These are phyloP conservation scores for Wickerhamiella allomyrinae DNA, from an alignment of 805 yeast genomes.

Conservation along the genomic window DNA sequence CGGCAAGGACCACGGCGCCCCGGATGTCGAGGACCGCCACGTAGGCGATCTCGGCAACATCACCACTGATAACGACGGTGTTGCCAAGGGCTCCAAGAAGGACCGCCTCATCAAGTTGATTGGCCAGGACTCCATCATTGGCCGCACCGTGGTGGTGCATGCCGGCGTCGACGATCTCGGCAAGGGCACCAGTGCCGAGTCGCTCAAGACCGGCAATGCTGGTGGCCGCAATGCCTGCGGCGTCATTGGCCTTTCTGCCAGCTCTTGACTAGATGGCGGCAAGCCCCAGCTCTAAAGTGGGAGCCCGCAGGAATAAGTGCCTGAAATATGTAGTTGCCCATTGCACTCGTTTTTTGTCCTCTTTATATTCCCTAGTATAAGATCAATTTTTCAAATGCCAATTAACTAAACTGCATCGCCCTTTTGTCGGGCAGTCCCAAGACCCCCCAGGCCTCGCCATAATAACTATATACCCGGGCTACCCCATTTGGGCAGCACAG, in stretches of 20 bases:
- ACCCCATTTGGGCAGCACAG: no score
- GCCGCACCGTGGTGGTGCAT: constrained; percentile 92
- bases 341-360: not conserved
- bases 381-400: no score
- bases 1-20: constrained; percentile 76
- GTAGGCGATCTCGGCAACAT: constrained; percentile 97
- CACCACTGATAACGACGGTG: constrained; percentile 71
- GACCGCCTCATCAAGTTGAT: constrained; percentile 66
- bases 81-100: constrained; percentile 78
- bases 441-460: no score
- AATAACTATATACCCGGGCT: no score
- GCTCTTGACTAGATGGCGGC: constrained; percentile 22
- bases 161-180: constrained; percentile 89
- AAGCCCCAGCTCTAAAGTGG: not conserved
- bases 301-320: no score
- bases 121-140: constrained; percentile 79
- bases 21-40: constrained; percentile 55
- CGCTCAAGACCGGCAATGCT: constrained; percentile 92
- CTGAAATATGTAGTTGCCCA: not conserved
- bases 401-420: no score
- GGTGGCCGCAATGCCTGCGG: constrained; percentile 99
- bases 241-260: constrained; percentile 74
- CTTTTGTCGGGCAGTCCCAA: no score
- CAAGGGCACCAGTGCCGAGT: constrained; percentile 82
- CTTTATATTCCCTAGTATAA: no score